Conservation (phyloP, 768 basidiomycete genomes). For the Pleurotus cornucopiae region DNA sequence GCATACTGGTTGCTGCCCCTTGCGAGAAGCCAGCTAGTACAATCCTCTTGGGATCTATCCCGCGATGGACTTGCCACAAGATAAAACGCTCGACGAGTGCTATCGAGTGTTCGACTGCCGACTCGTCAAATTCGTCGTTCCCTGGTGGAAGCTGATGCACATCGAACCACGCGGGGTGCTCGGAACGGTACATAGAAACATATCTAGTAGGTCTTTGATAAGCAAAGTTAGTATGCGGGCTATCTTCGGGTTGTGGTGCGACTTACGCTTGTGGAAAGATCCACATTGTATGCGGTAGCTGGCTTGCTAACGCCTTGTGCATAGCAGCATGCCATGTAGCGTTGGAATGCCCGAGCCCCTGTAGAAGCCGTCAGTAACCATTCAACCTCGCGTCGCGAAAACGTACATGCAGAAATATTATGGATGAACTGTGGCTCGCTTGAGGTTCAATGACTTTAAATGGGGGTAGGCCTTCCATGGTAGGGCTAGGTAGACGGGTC, state of each 20-base stretch:
- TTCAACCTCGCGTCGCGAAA: not conserved
- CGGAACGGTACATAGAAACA: constrained; percentile 23
- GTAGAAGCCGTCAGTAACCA: not conserved
- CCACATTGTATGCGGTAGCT: constrained; percentile 37
- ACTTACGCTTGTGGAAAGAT: constrained; percentile 40
- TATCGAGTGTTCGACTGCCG: constrained; percentile 29
- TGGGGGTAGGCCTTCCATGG: not conserved
- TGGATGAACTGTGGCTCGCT: not conserved
- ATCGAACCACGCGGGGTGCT: constrained; percentile 39
- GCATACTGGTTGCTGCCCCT: constrained; percentile 34
- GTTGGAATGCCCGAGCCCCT: constrained; percentile 38
- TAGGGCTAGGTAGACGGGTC: not conserved
- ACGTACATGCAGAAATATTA: constrained; percentile 6
- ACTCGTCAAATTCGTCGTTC: constrained; percentile 30
- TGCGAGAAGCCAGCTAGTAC: constrained; percentile 41
- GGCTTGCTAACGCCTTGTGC: constrained; percentile 26
- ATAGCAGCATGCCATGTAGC: constrained; percentile 30
- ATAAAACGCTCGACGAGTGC: constrained; percentile 31
- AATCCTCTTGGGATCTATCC: constrained; percentile 30
- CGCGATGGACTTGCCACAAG: constrained; percentile 29
- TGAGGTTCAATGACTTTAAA: not conserved
- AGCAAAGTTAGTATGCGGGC: not conserved
- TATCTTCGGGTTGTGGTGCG: not conserved
- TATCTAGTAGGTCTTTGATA: constrained; percentile 21
- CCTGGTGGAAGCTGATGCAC: constrained; percentile 32